Percentiles rank a stretch among this genome's conserved stretches.
phyloP scores from a whole-genome alignment of 2,329 filamentous ascomycete species.

The Hypoxylon rubiginosum region DNA sequence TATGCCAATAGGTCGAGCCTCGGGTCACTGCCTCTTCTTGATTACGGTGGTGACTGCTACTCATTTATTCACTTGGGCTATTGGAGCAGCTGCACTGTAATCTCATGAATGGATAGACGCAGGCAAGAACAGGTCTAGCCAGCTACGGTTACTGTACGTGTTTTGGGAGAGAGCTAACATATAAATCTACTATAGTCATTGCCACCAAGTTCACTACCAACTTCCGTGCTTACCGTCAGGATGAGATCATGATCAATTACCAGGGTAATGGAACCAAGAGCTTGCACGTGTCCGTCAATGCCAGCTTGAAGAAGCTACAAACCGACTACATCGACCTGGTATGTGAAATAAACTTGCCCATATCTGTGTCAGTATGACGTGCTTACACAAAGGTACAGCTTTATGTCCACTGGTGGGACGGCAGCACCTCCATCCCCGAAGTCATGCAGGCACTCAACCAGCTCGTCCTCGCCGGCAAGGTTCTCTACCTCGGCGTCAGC shows the following conservation, averaged over 20 bases:
- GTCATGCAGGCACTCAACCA: conserved; percentile 77
- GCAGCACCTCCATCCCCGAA: conserved; percentile 73
- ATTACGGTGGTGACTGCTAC: neutral
- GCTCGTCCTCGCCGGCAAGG: conserved; percentile 71
- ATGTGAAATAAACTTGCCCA: conserved; percentile 37
- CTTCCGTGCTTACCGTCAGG: conserved; percentile 60
- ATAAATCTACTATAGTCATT: conserved; percentile 62
- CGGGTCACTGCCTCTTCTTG: neutral
- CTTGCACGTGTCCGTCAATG: conserved; percentile 66
- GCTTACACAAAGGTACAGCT: conserved; percentile 55
- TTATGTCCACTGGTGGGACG: conserved; percentile 78
- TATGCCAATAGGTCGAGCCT: neutral
- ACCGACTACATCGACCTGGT: conserved; percentile 78
- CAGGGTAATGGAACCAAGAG: conserved; percentile 74
- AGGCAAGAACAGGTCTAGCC: neutral
- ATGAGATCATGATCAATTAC: conserved; percentile 64
- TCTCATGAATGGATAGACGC: neutral
- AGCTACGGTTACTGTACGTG: neutral
- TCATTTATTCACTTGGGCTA: neutral
- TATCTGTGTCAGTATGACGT: neutral
- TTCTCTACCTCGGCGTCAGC: conserved; percentile 76
- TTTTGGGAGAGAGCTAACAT: conserved; percentile 18
- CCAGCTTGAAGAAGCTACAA: conserved; percentile 71
- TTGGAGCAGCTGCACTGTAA: neutral
- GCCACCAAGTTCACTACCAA: conserved; percentile 78